A percentile compares a stretch with the other conserved stretches of the same genome.
phyloP scores from a whole-genome alignment of 2,329 filamentous ascomycete genomes.

The Xylaria sp. region DNA sequence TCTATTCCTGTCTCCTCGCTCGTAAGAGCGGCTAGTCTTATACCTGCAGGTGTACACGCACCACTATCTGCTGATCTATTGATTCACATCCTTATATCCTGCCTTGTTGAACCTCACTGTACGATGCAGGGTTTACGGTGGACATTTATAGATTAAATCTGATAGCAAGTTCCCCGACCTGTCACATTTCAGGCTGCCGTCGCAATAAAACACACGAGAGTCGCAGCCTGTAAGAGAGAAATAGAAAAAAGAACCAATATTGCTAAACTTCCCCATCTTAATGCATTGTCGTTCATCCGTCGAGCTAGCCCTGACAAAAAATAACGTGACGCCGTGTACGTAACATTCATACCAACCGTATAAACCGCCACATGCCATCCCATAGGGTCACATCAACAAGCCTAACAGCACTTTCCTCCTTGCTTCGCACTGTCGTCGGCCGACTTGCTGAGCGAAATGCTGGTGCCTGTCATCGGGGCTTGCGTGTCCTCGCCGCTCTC shows the following conservation, averaged over 20 bases:
- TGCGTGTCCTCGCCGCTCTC: slow-evolving; percentile 85
- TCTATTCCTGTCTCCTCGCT: too few species aligned
- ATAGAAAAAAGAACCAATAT: slow-evolving; percentile 32
- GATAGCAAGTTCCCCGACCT: slow-evolving; percentile 30
- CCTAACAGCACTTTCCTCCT: slow-evolving; percentile 81
- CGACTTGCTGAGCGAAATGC: slow-evolving; percentile 86
- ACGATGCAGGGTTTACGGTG: neutral
- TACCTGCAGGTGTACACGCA: too few species aligned
- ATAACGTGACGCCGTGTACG: slow-evolving; percentile 43
- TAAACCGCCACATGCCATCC: slow-evolving; percentile 40
- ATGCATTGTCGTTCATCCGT: slow-evolving; percentile 36
- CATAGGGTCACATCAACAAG: slow-evolving; percentile 27
- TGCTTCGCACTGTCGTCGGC: slow-evolving; percentile 77
- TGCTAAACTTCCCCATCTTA: slow-evolving; percentile 33
- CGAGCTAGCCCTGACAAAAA: slow-evolving; percentile 34
- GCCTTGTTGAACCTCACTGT: neutral
- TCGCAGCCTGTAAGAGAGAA: slow-evolving; percentile 33
- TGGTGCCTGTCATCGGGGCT: slow-evolving; percentile 79
- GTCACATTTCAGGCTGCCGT: slow-evolving; percentile 34
- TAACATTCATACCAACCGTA: slow-evolving; percentile 45
- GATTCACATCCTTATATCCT: too few species aligned
- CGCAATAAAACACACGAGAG: slow-evolving; percentile 32
- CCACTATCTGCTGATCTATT: too few species aligned
- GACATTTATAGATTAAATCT: slow-evolving; percentile 36
- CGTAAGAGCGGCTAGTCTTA: too few species aligned